A percentile compares a stretch with the other conserved stretches of the same genome.
phyloP scores from a whole-genome alignment of 345 rosid species.

The Cardamine chenopodiifolia region DNA sequence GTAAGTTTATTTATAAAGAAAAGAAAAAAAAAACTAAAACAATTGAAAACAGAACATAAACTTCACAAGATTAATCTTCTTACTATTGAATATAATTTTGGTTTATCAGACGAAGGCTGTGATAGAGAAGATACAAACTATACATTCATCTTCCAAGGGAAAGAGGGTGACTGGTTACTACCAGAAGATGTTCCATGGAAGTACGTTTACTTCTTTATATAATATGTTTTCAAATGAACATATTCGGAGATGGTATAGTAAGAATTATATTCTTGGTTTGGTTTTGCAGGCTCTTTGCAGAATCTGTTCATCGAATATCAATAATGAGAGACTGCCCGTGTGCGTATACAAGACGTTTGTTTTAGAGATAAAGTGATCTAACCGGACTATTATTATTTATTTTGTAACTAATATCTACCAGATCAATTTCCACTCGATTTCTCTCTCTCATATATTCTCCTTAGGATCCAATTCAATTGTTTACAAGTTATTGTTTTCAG shows the following conservation, averaged over 20 bases:
- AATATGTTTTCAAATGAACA: not conserved
- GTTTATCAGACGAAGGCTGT: conserved; percentile 6
- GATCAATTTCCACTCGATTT: not conserved
- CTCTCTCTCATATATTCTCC: not conserved
- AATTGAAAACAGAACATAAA: not conserved
- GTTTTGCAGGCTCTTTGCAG: conserved; percentile 52
- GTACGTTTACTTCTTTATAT: conserved; percentile 45
- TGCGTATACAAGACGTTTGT: conserved; percentile 29
- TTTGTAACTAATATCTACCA: conserved; percentile 26
- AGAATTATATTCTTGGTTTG: not conserved
- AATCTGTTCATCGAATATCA: conserved; percentile 53
- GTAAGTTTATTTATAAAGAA: conserved; percentile 36
- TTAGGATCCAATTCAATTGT: not conserved
- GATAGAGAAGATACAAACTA: conserved; percentile 40
- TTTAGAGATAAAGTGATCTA: conserved; percentile 1
- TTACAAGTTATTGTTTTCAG: not conserved
- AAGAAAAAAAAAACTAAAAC: not conserved
- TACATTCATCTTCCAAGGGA: conserved; percentile 58
- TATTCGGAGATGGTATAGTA: not conserved
- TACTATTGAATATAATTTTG: not conserved
- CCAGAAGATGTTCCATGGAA: conserved; percentile 73
- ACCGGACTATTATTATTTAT: not conserved
- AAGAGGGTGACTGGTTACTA: conserved; percentile 62
- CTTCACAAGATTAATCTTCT: not conserved
- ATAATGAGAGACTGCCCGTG: conserved; percentile 41